A percentile compares a stretch with the other conserved stretches of the same genome.
Evolutionary conservation across 306 rosid species (phyloP).

Genomic region (Carpinus fangiana): DNA sequence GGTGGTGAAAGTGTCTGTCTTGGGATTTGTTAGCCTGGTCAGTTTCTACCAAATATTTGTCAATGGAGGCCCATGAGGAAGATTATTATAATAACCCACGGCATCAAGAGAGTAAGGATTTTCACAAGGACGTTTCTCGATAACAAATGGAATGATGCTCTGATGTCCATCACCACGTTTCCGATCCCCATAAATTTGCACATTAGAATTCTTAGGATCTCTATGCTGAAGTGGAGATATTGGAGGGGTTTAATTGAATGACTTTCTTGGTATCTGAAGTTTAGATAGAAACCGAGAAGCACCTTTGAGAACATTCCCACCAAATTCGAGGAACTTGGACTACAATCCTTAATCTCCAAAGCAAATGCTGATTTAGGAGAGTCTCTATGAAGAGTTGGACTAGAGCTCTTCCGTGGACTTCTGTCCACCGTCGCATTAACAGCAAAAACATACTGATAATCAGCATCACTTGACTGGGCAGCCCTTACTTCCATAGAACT

Average conservation of each 20-base stretch:
- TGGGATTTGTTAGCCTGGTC: conserved; percentile 38
- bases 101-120: conserved; percentile 53
- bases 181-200: conserved; percentile 37
- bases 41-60: conserved; percentile 36
- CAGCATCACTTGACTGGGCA: conserved; percentile 50
- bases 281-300: conserved; percentile 48
- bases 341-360: conserved; percentile 51
- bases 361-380: conserved; percentile 45
- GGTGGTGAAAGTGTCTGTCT: conserved; percentile 41
- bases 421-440: conserved; percentile 70
- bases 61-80: conserved; percentile 45
- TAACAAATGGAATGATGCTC: conserved; percentile 41
- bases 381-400: conserved; percentile 53
- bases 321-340: conserved; percentile 43
- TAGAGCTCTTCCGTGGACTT: conserved; percentile 54
- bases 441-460: conserved; percentile 74
- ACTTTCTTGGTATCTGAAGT: conserved; percentile 44
- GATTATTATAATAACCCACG: conserved; percentile 37
- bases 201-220: conserved; percentile 48
- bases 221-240: conserved; percentile 45
- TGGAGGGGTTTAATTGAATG: conserved; percentile 49
- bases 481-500: conserved; percentile 54
- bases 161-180: conserved; percentile 40
- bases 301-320: conserved; percentile 40
- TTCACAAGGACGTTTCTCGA: conserved; percentile 46